These are phyloP conservation scores for Aspergillus ustus DNA, from an alignment of 2,329 filamentous ascomycete species.

Conservation along the genomic window DNA sequence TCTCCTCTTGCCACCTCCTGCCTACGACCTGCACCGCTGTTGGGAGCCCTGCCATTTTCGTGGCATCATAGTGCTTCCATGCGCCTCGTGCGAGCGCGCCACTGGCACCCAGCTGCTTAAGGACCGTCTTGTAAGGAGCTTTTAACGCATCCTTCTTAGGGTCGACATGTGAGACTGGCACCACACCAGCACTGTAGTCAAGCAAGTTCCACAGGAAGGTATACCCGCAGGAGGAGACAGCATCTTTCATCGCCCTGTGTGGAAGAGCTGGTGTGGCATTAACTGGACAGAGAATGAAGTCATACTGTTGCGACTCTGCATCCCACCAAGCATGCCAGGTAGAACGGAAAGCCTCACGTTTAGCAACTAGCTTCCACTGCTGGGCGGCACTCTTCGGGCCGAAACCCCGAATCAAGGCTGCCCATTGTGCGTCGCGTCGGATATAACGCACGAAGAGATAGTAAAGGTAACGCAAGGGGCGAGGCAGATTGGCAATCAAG, in stretches of 20 bases:
- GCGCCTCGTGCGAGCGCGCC: conserved; percentile 83
- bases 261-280: conserved; percentile 90
- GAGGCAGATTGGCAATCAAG: conserved; percentile 73
- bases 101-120: conserved; percentile 52
- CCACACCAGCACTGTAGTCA: conserved; percentile 80
- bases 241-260: conserved; percentile 83
- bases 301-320: conserved; percentile 67
- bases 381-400: conserved; percentile 73
- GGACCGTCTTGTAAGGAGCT: conserved; percentile 50
- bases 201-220: conserved; percentile 94
- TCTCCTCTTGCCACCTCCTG: conserved; percentile 80
- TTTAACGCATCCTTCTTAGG: conserved; percentile 67
- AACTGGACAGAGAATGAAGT: conserved; percentile 80
- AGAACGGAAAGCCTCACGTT: conserved; percentile 76
- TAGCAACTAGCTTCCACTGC: conserved; percentile 79
- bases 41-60: conserved; percentile 83
- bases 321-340: conserved; percentile 89
- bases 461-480: conserved; percentile 79
- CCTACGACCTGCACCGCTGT: conserved; percentile 86
- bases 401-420: conserved; percentile 74
- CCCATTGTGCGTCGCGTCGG: conserved; percentile 75
- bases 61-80: conserved; percentile 82
- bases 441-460: conserved; percentile 90
- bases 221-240: conserved; percentile 85
- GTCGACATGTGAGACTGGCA: conserved; percentile 87